Percentiles rank a stretch among this genome's conserved stretches.
Conservation (phyloP, 169 alveolate genomes). For the Cryptosporidium muris region DNA sequence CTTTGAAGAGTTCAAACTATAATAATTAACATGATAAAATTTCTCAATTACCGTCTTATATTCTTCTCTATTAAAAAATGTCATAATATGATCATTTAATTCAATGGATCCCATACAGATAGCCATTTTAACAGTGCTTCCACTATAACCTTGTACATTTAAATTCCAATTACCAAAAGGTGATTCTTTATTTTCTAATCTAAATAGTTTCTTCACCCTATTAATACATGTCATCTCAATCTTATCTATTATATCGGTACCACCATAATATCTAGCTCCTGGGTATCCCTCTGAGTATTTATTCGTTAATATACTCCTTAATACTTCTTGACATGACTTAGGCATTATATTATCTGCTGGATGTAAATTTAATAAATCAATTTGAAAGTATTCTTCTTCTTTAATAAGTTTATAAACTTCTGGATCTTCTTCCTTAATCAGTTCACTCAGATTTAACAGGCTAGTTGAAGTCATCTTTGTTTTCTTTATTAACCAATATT, state of each 20-base stretch:
- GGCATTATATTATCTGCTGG: constrained; percentile 85
- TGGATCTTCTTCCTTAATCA: neutral
- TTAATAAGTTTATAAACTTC: constrained; percentile 7
- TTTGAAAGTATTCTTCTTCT: constrained; percentile 11
- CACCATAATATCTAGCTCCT: constrained; percentile 94
- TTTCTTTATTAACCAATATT: too few relatives aligned
- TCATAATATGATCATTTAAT: constrained; percentile 82
- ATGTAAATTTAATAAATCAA: constrained; percentile 29
- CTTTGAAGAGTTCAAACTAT: constrained; percentile 71
- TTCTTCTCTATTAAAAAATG: constrained; percentile 82
- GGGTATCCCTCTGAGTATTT: constrained; percentile 97
- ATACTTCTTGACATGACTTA: constrained; percentile 89
- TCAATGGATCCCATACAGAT: constrained; percentile 76
- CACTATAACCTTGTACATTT: constrained; percentile 80
- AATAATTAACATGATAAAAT: constrained; percentile 82
- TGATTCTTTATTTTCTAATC: constrained; percentile 77
- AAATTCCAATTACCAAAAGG: constrained; percentile 81
- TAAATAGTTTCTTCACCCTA: constrained; percentile 80
- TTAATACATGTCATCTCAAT: constrained; percentile 84
- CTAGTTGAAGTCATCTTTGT: too few relatives aligned
- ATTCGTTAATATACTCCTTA: constrained; percentile 90
- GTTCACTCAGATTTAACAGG: neutral
- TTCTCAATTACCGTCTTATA: constrained; percentile 74
- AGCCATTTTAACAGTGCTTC: constrained; percentile 79
- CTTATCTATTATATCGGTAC: constrained; percentile 87